These are phyloP conservation scores for Chalciporus chontae DNA, from an alignment of 768 basidiomycete species.

Conservation along the genomic window DNA sequence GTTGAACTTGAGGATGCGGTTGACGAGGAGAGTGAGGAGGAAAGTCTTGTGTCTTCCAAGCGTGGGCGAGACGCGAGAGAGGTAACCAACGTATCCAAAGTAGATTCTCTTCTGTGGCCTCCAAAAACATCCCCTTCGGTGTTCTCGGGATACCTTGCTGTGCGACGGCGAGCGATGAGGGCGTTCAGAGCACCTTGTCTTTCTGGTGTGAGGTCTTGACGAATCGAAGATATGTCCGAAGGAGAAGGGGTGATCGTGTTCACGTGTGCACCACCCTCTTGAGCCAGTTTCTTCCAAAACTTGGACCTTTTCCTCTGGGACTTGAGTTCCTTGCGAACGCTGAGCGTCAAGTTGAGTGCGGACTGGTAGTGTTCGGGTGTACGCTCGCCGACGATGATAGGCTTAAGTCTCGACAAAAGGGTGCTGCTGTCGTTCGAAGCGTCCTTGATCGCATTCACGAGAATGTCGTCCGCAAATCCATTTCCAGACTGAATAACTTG, in stretches of 20 bases:
- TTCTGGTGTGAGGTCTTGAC: constrained; percentile 21
- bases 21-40: constrained; percentile 17
- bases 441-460: constrained; percentile 42
- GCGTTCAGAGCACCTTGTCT: constrained; percentile 37
- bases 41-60: constrained; percentile 9
- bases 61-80: constrained; percentile 26
- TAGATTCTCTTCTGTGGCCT: constrained; percentile 11
- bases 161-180: constrained; percentile 29
- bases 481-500: constrained; percentile 20
- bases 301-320: constrained; percentile 41
- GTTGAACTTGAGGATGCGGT: constrained; percentile 21
- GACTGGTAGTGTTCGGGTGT: constrained; percentile 43
- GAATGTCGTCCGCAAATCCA: constrained; percentile 38
- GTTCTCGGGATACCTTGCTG: constrained; percentile 8
- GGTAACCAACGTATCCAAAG: constrained; percentile 19
- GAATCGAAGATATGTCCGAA: constrained; percentile 30
- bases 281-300: constrained; percentile 45
- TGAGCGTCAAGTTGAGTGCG: constrained; percentile 43
- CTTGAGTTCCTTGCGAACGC: constrained; percentile 41
- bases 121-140: constrained; percentile 25
- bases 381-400: constrained; percentile 33
- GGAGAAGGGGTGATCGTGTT: constrained; percentile 27
- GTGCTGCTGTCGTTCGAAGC: constrained; percentile 38
- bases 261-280: constrained; percentile 25
- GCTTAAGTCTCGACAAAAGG: constrained; percentile 42